Percentiles rank a stretch among this genome's conserved stretches.
These are phyloP conservation scores for Microbotryum scabiosae DNA, from an alignment of 1,284 basidiomycete genomes.

Conservation along the genomic window DNA sequence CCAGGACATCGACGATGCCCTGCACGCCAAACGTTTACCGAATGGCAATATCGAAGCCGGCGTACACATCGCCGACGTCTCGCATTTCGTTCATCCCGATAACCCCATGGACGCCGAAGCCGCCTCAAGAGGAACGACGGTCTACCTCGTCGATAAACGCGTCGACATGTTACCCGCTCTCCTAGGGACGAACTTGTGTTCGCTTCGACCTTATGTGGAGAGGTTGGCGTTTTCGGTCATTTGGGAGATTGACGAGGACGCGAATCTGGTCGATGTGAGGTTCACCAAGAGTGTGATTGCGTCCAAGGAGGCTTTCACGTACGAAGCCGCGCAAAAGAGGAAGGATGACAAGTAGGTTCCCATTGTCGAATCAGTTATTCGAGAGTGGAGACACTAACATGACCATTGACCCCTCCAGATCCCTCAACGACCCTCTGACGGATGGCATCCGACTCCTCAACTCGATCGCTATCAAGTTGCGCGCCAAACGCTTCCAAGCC, in stretches of 20 bases:
- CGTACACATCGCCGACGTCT: constrained; percentile 99
- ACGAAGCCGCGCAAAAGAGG: constrained; percentile 88
- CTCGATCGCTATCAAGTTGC: constrained; percentile 74
- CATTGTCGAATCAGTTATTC: background rate
- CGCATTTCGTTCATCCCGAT: constrained; percentile 87
- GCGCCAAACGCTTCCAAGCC: constrained; percentile 76
- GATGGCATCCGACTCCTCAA: constrained; percentile 85
- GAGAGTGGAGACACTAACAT: background rate
- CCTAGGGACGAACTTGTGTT: constrained; percentile 93
- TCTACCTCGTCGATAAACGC: constrained; percentile 96
- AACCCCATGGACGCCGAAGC: constrained; percentile 97
- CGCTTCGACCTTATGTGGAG: constrained; percentile 85
- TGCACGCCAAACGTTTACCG: constrained; percentile 81
- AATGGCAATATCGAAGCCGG: constrained; percentile 97
- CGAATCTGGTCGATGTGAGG: constrained; percentile 79
- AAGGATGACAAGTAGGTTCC: constrained; percentile 76
- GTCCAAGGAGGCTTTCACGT: constrained; percentile 94
- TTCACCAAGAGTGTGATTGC: constrained; percentile 96
- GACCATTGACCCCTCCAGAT: constrained; percentile 43
- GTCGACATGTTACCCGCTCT: constrained; percentile 97
- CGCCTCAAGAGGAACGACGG: constrained; percentile 88
- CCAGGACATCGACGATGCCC: constrained; percentile 97
- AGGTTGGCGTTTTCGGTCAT: constrained; percentile 90
- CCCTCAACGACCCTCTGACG: constrained; percentile 73
- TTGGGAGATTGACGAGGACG: constrained; percentile 83